Percentiles rank a stretch among this genome's conserved stretches.
Conservation (phyloP, 1,139 yeast species). For the Yamadazyma dendronema region DNA sequence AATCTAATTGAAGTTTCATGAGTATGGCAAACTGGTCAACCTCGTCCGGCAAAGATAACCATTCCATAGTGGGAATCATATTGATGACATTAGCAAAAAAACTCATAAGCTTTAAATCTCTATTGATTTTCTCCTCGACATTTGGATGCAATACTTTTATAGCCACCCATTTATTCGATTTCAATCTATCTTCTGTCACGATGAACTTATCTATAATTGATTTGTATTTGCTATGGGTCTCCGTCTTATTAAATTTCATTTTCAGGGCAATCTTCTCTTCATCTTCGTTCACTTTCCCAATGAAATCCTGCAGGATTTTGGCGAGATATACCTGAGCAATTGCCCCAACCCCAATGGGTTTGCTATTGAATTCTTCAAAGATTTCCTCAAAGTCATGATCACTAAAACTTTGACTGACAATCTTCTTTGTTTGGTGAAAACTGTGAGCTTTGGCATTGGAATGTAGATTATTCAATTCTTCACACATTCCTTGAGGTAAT, state of each 20-base stretch:
- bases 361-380: constrained; percentile 73
- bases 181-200: constrained; percentile 36
- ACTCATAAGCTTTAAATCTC: constrained; percentile 83
- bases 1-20: constrained; percentile 86
- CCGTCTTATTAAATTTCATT: constrained; percentile 11
- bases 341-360: constrained; percentile 93
- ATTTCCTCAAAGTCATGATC: constrained; percentile 64
- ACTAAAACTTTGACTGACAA: constrained; percentile 61
- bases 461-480: constrained; percentile 73
- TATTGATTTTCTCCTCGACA: constrained; percentile 65
- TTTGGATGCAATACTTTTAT: constrained; percentile 90
- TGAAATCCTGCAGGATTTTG: constrained; percentile 50
- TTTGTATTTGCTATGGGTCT: constrained; percentile 10
- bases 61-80: constrained; percentile 88
- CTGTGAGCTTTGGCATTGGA: constrained; percentile 81
- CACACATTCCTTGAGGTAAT: constrained; percentile 77
- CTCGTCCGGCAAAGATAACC: constrained; percentile 94
- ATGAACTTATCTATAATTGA: constrained; percentile 35
- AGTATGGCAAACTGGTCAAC: constrained; percentile 82
- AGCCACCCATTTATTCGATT: constrained; percentile 66
- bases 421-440: constrained; percentile 55
- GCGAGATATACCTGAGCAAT: constrained; percentile 94
- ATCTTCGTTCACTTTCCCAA: constrained; percentile 32
- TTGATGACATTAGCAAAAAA: constrained; percentile 73
- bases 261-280: constrained; percentile 22